Evolutionary conservation across 495 filamentous ascomycete species (phyloP).

Genomic region (Recurvomyces mirabilis): DNA sequence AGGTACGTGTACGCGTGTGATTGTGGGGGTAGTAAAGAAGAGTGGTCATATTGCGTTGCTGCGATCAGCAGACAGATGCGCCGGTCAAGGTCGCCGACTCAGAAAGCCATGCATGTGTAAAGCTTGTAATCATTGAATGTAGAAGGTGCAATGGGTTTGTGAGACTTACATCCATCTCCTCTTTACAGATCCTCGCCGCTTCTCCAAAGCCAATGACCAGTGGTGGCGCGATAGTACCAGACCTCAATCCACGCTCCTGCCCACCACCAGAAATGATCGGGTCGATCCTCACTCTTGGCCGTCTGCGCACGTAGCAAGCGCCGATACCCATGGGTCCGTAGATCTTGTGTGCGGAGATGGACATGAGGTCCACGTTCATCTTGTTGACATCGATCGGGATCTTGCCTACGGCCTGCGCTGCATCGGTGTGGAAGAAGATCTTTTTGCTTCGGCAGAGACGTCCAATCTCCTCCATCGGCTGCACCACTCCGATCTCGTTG

Average conservation of each 20-base stretch:
- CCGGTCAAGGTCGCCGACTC: conserved; percentile 33
- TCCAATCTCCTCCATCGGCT: conserved; percentile 88
- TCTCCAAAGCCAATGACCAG: conserved; percentile 89
- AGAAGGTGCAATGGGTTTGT: conserved; percentile 1
- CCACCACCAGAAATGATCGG: conserved; percentile 94
- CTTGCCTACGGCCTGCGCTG: conserved; percentile 91
- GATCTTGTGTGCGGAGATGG: conserved; percentile 97
- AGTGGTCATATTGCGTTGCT: conserved; percentile 26
- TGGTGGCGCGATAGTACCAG: conserved; percentile 83
- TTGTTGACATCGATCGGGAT: conserved; percentile 93
- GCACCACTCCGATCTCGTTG: conserved; percentile 97
- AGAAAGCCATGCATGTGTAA: conserved; percentile 54
- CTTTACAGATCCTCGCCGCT: conserved; percentile 78
- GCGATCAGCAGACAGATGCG: conserved; percentile 37
- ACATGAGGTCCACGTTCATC: conserved; percentile 96
- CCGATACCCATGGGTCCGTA: conserved; percentile 97
- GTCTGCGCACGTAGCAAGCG: conserved; percentile 85
- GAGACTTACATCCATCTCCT: conserved; percentile 73
- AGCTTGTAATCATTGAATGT: conserved; percentile 54
- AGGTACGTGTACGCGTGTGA: too few relatives aligned
- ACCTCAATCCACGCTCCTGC: conserved; percentile 86
- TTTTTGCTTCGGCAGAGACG: conserved; percentile 86
- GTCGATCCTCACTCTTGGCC: conserved; percentile 85
- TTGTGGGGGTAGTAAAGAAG: neutral
- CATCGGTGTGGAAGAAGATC: conserved; percentile 98